A percentile compares a stretch with the other conserved stretches of the same genome.
Evolutionary conservation across 23 red algal species (phyloP).

Genomic region (Cyanidiococcus yangmingshanensis): DNA sequence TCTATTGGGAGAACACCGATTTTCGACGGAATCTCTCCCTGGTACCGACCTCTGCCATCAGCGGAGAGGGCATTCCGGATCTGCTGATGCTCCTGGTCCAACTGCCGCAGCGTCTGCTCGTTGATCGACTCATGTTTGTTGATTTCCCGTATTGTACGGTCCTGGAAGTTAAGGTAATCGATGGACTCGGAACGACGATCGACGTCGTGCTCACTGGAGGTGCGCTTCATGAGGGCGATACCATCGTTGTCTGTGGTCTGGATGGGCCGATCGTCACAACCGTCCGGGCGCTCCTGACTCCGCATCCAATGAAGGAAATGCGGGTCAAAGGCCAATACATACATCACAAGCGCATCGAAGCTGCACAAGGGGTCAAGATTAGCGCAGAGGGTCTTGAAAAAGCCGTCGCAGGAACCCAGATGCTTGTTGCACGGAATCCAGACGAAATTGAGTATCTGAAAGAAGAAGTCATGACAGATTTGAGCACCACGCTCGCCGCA

Average conservation of each 20-base stretch:
- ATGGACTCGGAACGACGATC: slow-evolving; percentile 93
- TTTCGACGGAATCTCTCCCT: slow-evolving; percentile 61
- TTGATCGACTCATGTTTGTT: slow-evolving; percentile 47
- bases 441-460: slow-evolving; percentile 88
- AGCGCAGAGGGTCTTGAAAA: slow-evolving; percentile 84
- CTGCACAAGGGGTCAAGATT: slow-evolving; percentile 97
- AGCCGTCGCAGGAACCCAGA: slow-evolving; percentile 87
- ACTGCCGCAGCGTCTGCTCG: slow-evolving; percentile 72
- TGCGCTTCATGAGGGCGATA: slow-evolving; percentile 72
- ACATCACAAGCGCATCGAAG: slow-evolving; percentile 76
- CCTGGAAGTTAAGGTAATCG: slow-evolving; percentile 94
- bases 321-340: slow-evolving; percentile 95
- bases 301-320: slow-evolving; percentile 99
- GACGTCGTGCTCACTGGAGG: slow-evolving; percentile 90
- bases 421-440: slow-evolving; percentile 61
- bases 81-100: slow-evolving; percentile 75
- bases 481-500: slow-evolving; percentile 51
- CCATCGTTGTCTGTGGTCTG: slow-evolving; percentile 88
- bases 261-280: slow-evolving; percentile 89
- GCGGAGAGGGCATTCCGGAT: slow-evolving; percentile 94
- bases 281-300: slow-evolving; percentile 86
- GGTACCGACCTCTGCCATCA: slow-evolving; percentile 90
- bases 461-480: slow-evolving; percentile 99
- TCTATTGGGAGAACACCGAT: slow-evolving; percentile 96
- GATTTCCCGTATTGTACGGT: slow-evolving; percentile 68